Evolutionary conservation across 73 alveolate species (phyloP).

Genomic region (Paramecium sexaurelia): DNA sequence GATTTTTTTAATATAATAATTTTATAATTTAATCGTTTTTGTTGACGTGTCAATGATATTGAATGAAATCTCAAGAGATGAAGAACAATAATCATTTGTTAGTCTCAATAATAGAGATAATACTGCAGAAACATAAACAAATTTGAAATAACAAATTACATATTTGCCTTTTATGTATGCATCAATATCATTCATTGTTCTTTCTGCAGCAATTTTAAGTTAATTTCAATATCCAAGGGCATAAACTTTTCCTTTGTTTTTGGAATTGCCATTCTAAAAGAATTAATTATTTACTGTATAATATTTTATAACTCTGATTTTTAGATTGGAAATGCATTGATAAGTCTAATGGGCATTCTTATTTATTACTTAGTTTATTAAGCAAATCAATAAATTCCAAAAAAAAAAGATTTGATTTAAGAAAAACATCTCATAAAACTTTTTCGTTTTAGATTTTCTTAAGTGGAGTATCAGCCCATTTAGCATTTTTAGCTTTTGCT

Average conservation of each 20-base stretch:
- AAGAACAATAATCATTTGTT: constrained; percentile 5
- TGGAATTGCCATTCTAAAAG: constrained; percentile 46
- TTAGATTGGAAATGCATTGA: constrained; percentile 48
- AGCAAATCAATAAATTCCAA: background rate
- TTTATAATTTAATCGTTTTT: constrained; percentile 8
- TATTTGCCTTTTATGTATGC: constrained; percentile 13
- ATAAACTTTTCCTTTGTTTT: constrained; percentile 36
- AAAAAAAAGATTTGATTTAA: background rate
- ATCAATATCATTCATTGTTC: constrained; percentile 29
- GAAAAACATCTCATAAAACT: background rate
- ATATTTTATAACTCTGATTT: background rate
- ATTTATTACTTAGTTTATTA: constrained; percentile 7
- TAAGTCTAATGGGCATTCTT: constrained; percentile 18
- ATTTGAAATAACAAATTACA: constrained; percentile 2
- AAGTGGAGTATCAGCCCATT: constrained; percentile 16
- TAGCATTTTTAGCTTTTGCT: constrained; percentile 42
- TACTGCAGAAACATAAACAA: background rate
- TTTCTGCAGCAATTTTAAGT: constrained; percentile 47
- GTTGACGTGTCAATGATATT: constrained; percentile 1
- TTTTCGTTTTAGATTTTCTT: background rate
- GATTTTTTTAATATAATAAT: background rate
- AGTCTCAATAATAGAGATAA: background rate
- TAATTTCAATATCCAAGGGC: constrained; percentile 53
- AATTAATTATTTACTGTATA: constrained; percentile 51
- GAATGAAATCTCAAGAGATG: constrained; percentile 14